phyloP scores from a whole-genome alignment of 192 early-diverging fungal genomes.

The Cladochytrium replicatum region DNA sequence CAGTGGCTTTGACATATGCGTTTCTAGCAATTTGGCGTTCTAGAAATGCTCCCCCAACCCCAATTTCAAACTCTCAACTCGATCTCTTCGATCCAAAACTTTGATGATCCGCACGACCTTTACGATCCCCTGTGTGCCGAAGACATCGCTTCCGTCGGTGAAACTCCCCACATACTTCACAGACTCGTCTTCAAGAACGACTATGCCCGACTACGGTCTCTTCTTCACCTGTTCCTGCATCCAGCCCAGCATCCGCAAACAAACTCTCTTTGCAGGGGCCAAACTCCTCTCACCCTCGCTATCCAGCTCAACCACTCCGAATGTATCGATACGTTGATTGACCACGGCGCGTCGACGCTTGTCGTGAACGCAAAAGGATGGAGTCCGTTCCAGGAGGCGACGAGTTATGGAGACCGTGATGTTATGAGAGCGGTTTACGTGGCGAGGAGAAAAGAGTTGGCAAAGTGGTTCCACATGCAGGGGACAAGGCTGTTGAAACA shows the following conservation, averaged over 20 bases:
- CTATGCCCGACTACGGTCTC: too few species aligned
- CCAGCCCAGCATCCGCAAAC: constrained; percentile 9
- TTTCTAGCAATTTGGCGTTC: too few species aligned
- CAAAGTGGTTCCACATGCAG: constrained; percentile 18
- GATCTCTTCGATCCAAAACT: too few species aligned
- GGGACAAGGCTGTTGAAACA: constrained; percentile 20
- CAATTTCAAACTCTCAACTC: too few species aligned
- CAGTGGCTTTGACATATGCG: too few species aligned
- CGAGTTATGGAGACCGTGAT: constrained; percentile 31
- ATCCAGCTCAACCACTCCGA: constrained; percentile 23
- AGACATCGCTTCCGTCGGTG: too few species aligned
- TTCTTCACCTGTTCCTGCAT: too few species aligned
- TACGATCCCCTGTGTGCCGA: too few species aligned
- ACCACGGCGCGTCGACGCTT: constrained; percentile 19
- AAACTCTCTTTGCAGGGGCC: constrained; percentile 20
- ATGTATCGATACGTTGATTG: constrained; percentile 25
- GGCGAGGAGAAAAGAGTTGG: constrained; percentile 19
- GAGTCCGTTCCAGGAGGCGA: constrained; percentile 44
- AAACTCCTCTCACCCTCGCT: constrained; percentile 40
- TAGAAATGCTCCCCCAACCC: too few species aligned
- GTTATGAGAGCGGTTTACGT: constrained; percentile 18
- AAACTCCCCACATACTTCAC: too few species aligned
- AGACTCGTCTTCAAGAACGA: too few species aligned
- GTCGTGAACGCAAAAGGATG: constrained; percentile 32
- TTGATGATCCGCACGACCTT: too few species aligned